Evolutionary conservation across 495 filamentous ascomycete genomes (phyloP), one percentile per base, ranked within the genome.

Genomic region (Xylaria scruposa): DNA sequence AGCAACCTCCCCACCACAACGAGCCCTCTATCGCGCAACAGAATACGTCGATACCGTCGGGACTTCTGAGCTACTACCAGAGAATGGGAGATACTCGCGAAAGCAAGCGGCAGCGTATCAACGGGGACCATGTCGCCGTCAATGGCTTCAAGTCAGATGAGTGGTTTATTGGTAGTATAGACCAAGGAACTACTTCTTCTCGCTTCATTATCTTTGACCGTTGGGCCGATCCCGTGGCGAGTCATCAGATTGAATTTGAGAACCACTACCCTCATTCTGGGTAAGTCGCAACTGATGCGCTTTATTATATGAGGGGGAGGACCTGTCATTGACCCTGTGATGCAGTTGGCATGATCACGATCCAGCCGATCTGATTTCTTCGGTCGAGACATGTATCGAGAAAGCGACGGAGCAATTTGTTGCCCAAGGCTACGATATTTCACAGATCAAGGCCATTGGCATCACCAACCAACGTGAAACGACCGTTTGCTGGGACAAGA

Each of bases 381-480:
- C 94, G 5, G 95, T 97, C 19, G 89, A 93, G 75, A 86, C 87
- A 60, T 98, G 95, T 83, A 95, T 97, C 68, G 92, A 96, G 71
- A 87, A 89, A 74, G 94, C 94, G 1, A 91, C 92, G 76, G 88
- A 89, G 75, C 81, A 89, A 33, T 97, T 97, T 82, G 79, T 89
- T 21, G 85, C 88, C 51, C 82, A 90, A 53, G 95, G 95, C 54
- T 87, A 94, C 82, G 86, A 87, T 26, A 85, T 88, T 63, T 85
- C 85, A 63, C 87, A 94, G 72, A 93, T 98, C 76, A 93, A 93
- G 76, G 90, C 93, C 40, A 88, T 98, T 76, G 95, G 95, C 68
- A 93, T 98, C 80, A 97, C 95, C 70, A 97, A 93, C 82, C 95
- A 98, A 84, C 90, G 95, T 77, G 95, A 98, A 84, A 98, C 95